These are phyloP conservation scores for Suaeda aralocaspica DNA, from an alignment of 148 eudicot species.

Conservation along the genomic window DNA sequence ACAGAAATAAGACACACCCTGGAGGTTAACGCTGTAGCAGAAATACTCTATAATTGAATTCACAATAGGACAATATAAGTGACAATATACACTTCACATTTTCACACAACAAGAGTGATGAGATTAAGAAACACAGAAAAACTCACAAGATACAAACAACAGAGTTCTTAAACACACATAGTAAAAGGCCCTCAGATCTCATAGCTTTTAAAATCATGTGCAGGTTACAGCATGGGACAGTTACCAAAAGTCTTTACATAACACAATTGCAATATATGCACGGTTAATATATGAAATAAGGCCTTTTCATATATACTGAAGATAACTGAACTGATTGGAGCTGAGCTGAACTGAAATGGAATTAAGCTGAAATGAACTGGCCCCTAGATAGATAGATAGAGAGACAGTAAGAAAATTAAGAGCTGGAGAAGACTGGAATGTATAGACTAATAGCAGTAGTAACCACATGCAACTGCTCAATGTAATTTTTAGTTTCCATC, in stretches of 20 bases:
- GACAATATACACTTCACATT: too few species aligned
- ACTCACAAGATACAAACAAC: background rate
- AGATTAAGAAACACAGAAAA: too few species aligned
- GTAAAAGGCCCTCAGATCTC: constrained; percentile 63
- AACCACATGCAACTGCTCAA: constrained; percentile 35
- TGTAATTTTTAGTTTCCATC: constrained; percentile 31
- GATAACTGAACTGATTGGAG: constrained; percentile 8
- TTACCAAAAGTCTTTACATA: constrained; percentile 34
- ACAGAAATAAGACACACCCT: too few species aligned
- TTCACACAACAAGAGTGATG: too few species aligned
- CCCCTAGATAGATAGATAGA: background rate
- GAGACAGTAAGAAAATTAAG: background rate
- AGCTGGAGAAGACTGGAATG: constrained; percentile 19
- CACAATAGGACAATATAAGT: too few species aligned
- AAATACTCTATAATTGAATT: too few species aligned
- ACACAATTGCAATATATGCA: constrained; percentile 23
- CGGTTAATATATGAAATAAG: background rate
- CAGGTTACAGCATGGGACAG: constrained; percentile 29
- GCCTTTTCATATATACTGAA: background rate
- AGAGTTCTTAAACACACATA: background rate
- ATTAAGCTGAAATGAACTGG: too few species aligned
- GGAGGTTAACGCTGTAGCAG: too few species aligned
- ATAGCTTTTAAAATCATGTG: constrained; percentile 44
- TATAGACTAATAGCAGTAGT: constrained; percentile 21
- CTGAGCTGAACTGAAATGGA: too few species aligned